Evolutionary conservation across 805 yeast species (phyloP).

Genomic region (Pichia sporocuriosa): DNA sequence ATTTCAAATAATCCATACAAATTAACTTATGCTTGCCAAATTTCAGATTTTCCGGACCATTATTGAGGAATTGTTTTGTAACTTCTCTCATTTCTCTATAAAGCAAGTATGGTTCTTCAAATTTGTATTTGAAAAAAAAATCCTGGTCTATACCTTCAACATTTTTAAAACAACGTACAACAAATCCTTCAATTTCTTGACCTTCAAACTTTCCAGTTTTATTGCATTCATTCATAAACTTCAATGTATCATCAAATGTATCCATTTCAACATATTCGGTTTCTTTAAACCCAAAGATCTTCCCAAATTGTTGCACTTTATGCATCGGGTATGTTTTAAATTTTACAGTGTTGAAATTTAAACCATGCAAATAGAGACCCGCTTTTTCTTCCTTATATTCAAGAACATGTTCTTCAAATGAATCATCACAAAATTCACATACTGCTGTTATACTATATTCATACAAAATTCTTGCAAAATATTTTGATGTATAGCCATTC

Average conservation of each 20-base stretch:
- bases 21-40: constrained; percentile 48
- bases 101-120: constrained; percentile 89
- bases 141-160: constrained; percentile 27
- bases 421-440: constrained; percentile 88
- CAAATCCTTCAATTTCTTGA: constrained; percentile 88
- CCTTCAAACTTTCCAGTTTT: constrained; percentile 65
- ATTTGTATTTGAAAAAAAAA: constrained; percentile 86
- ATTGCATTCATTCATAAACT: constrained; percentile 50
- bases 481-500: constrained; percentile 33
- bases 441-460: constrained; percentile 67
- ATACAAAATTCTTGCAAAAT: constrained; percentile 52
- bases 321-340: constrained; percentile 63
- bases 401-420: constrained; percentile 88
- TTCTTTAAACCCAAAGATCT: constrained; percentile 61
- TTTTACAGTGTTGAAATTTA: constrained; percentile 58
- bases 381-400: constrained; percentile 59
- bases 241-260: constrained; percentile 36
- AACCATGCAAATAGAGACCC: constrained; percentile 87
- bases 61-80: constrained; percentile 50
- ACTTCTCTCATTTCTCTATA: constrained; percentile 89
- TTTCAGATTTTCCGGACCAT: constrained; percentile 32
- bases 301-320: constrained; percentile 54
- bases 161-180: constrained; percentile 53
- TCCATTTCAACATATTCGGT: constrained; percentile 41
- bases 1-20: constrained; percentile 62